These are phyloP conservation scores for Cordyceps cicadae DNA, from an alignment of 2,329 filamentous ascomycete species.

Conservation along the genomic window DNA sequence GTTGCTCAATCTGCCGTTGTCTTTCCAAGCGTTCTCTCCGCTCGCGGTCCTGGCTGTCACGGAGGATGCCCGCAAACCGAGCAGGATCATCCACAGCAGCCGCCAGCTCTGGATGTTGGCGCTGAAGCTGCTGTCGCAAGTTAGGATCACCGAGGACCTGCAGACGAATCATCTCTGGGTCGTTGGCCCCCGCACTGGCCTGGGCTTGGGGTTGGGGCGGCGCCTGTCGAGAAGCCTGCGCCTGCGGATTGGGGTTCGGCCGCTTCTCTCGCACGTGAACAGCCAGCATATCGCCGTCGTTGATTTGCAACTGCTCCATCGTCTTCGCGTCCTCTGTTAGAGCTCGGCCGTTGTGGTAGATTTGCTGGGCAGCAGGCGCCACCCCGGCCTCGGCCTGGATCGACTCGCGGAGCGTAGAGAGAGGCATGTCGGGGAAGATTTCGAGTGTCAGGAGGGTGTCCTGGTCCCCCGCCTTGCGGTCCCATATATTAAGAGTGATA, in stretches of 20 bases:
- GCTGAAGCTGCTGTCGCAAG: slow-evolving; percentile 60
- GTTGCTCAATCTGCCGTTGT: slow-evolving; percentile 69
- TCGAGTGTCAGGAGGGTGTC: slow-evolving; percentile 75
- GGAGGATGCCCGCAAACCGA: slow-evolving; percentile 66
- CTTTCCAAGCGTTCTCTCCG: slow-evolving; percentile 66
- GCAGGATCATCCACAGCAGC: slow-evolving; percentile 66
- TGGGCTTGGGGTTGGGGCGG: slow-evolving; percentile 27
- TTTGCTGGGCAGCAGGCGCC: slow-evolving; percentile 63
- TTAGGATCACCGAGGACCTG: slow-evolving; percentile 73
- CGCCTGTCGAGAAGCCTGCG: slow-evolving; percentile 29
- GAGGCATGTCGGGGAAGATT: slow-evolving; percentile 71
- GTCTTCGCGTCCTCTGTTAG: slow-evolving; percentile 72
- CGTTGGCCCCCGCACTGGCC: slow-evolving; percentile 35
- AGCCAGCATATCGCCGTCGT: slow-evolving; percentile 86
- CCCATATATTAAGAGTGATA: slow-evolving; percentile 78
- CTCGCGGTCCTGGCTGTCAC: slow-evolving; percentile 60
- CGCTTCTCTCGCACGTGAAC: slow-evolving; percentile 64
- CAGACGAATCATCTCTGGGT: slow-evolving; percentile 75
- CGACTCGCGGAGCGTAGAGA: slow-evolving; percentile 78
- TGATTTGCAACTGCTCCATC: slow-evolving; percentile 70
- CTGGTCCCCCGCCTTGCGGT: slow-evolving; percentile 57
- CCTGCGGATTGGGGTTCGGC: slow-evolving; percentile 11
- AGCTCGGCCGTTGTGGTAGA: slow-evolving; percentile 83
- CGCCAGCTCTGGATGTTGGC: slow-evolving; percentile 68
- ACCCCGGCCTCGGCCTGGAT: slow-evolving; percentile 78